Percentiles rank a stretch among this genome's conserved stretches.
Conservation (phyloP, 345 rosid species). For the Chamaenerion angustifolium region DNA sequence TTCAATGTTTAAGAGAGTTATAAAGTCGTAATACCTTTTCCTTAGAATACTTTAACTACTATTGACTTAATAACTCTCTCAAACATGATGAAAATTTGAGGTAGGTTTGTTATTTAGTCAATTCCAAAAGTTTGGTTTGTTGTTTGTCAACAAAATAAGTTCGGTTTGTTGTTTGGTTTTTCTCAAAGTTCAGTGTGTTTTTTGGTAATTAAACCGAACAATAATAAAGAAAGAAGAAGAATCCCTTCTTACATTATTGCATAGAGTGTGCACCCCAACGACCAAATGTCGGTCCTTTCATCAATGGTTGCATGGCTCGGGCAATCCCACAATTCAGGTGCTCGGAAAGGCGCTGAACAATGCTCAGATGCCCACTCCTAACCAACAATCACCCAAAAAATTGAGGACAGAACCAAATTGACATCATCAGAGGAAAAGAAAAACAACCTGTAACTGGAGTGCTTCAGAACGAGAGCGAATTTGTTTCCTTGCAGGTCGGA, state of each 20-base stretch:
- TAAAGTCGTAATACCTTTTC: no score
- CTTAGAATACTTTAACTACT: no score
- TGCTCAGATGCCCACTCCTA: slow-evolving; percentile 98
- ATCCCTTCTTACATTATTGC: slow-evolving; percentile 61
- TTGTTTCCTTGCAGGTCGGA: slow-evolving; percentile 76
- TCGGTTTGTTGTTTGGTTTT: no score
- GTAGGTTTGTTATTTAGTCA: no score
- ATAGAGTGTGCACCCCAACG: slow-evolving; percentile 92
- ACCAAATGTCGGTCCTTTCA: slow-evolving; percentile 97
- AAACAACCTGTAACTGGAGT: slow-evolving; percentile 67
- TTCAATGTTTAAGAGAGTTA: no score
- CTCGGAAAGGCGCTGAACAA: slow-evolving; percentile 93
- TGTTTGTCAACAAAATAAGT: no score
- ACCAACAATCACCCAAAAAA: slow-evolving; percentile 5
- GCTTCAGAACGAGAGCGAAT: slow-evolving; percentile 86
- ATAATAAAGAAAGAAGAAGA: background rate
- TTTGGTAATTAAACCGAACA: no score
- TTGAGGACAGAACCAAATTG: slow-evolving; percentile 5
- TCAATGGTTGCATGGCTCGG: slow-evolving; percentile 88
- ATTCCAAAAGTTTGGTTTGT: no score
- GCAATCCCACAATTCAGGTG: slow-evolving; percentile 99
- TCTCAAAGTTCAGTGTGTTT: no score
- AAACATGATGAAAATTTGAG: no score
- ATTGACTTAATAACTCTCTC: no score
- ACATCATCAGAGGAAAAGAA: background rate